phyloP scores from a whole-genome alignment of 495 filamentous ascomycete species.

The Pseudotulostoma volvatum region DNA sequence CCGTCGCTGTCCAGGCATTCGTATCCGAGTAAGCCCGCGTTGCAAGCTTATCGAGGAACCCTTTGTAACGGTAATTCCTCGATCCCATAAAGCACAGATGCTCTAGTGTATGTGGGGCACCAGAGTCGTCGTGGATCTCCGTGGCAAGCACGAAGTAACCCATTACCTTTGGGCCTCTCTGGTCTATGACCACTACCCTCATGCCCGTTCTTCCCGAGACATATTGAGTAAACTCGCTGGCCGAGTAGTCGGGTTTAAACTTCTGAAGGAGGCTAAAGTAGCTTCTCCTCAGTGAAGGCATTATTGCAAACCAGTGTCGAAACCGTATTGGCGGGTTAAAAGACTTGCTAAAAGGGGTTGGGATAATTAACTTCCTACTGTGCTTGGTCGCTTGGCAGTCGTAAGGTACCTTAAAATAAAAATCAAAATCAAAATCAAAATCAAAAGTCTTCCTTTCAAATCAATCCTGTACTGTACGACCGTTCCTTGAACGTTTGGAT shows the following conservation, averaged over 20 bases:
- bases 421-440: too few relatives aligned
- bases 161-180: constrained; percentile 81
- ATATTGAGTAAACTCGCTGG: constrained; percentile 74
- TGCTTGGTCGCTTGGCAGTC: too few relatives aligned
- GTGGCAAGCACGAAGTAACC: constrained; percentile 93
- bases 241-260: constrained; percentile 79
- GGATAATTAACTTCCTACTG: too few relatives aligned
- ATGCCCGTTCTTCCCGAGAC: constrained; percentile 78
- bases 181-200: constrained; percentile 80
- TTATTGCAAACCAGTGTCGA: too few relatives aligned
- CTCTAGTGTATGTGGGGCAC: constrained; percentile 88
- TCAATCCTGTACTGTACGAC: too few relatives aligned
- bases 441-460: too few relatives aligned
- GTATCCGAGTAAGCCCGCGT: constrained; percentile 84
- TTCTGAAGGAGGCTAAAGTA: constrained; percentile 72
- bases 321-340: too few relatives aligned
- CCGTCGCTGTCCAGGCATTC: constrained; percentile 88
- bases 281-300: constrained; percentile 17
- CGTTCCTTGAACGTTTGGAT: too few relatives aligned
- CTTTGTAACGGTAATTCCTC: constrained; percentile 84
- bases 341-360: too few relatives aligned
- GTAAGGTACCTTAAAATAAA: too few relatives aligned
- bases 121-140: constrained; percentile 93
- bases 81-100: constrained; percentile 98
- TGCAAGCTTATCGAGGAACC: constrained; percentile 82